Evolutionary conservation across 2,329 filamentous ascomycete species (phyloP), one percentile per base, ranked within the genome.

Genomic region (Diplodia intermedia): DNA sequence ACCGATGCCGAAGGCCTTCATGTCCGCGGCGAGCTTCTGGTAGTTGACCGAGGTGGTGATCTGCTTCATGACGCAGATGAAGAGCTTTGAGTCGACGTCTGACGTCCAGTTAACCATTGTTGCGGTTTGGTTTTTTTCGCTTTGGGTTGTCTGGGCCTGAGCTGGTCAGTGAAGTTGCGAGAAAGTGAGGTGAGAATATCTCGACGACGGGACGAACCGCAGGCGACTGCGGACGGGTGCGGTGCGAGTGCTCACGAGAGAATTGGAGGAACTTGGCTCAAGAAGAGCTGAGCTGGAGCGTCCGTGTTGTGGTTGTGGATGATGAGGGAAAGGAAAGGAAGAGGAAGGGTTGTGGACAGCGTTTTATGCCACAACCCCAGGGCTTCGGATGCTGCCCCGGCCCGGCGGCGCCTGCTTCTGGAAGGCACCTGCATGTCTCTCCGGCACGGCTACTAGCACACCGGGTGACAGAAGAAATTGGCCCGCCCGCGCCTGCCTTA

Each of bases 1-100:
- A 66, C 61, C 67, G 14, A 63, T 29, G 33, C 53, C 65, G 69
- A 71, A 69, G 15, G 33, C 57, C 14, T 9, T 23, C 70, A 72
- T 70, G 36, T 62, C 68, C 12, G 33, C 5, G 23, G 70, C 70
- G 15, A 72, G 57, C 14, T 67, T 50, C 11, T 36, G 20, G 23
- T 66, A 67, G 29, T 68, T 67, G 7, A 70, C 20, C 18, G 67
- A 69, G 4, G 55, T 15, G 9, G 47, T 62, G 9, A 69, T 57
- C 12, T 69, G 50, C 20, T 68, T 67, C 9, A 68, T 6, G 0
- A 52, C 14, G 15, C 33, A 40, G 0, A 54, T 8, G 18, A 68
- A 53, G 0, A 68, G 36, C 66, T 68, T 68, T 1, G 65, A 57
- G 20, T 70, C 69, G 8, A 56, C 55, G 6, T 70, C 67, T 1